A percentile compares a stretch with the other conserved stretches of the same genome.
These are phyloP conservation scores for Apium graveolens DNA, from an alignment of 129 eudicot genomes.

Conservation along the genomic window DNA sequence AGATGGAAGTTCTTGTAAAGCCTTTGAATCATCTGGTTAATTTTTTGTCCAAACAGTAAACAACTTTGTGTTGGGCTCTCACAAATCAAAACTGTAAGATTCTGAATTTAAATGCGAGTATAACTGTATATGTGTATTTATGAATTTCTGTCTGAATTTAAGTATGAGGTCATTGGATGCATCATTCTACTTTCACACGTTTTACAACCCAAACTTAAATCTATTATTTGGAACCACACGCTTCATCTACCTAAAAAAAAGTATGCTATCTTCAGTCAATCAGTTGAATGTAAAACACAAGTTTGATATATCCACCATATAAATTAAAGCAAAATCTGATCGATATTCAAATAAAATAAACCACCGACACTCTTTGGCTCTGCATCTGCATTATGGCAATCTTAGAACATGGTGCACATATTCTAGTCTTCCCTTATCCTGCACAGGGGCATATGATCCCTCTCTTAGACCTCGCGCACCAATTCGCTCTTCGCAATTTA, in stretches of 20 bases:
- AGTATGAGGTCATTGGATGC: background rate
- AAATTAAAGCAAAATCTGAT: background rate
- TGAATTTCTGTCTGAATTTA: too few species aligned
- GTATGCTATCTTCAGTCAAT: too few species aligned
- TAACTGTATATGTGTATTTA: too few species aligned
- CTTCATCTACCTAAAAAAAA: background rate
- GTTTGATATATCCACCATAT: background rate
- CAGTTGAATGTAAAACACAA: too few species aligned
- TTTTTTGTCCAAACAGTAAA: too few species aligned
- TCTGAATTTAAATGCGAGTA: too few species aligned
- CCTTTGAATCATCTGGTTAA: conserved; percentile 26
- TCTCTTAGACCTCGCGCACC: conserved; percentile 58
- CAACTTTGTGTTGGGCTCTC: too few species aligned
- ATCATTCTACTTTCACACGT: background rate
- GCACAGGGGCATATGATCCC: conserved; percentile 78
- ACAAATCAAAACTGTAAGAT: too few species aligned
- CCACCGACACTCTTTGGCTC: background rate
- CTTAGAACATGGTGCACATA: conserved; percentile 27
- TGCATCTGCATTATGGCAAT: background rate
- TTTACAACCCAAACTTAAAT: background rate
- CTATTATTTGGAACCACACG: background rate
- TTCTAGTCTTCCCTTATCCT: conserved; percentile 71
- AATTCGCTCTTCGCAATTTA: conserved; percentile 35
- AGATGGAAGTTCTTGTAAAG: conserved; percentile 38
- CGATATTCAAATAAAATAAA: background rate